Evolutionary conservation across 179 eudicot species (phyloP).

Genomic region (Spinacia oleracea): DNA sequence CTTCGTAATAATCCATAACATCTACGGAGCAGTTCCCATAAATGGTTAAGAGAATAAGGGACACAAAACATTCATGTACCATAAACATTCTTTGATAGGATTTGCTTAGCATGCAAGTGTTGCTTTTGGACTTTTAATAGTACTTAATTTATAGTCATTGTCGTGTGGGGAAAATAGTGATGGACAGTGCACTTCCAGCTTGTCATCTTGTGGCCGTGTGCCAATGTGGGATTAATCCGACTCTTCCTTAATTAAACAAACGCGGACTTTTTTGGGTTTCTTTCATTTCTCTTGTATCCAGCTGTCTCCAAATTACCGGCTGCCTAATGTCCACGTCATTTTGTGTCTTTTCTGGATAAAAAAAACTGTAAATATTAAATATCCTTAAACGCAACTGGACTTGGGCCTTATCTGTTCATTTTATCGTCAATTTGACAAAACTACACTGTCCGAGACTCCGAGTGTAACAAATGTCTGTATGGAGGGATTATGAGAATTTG

Average conservation of each 20-base stretch:
- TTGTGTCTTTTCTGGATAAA: neutral
- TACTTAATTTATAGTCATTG: neutral
- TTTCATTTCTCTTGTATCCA: neutral
- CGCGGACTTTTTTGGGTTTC: neutral
- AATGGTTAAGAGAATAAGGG: neutral
- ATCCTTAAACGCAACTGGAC: no score
- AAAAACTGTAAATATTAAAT: no score
- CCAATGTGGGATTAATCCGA: conserved; percentile 6
- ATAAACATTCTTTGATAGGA: neutral
- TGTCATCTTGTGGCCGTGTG: neutral
- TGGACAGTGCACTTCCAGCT: conserved; percentile 4
- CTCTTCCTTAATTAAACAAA: conserved; percentile 3
- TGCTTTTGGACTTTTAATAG: neutral
- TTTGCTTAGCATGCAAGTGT: conserved; percentile 20
- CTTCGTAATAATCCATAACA: no score
- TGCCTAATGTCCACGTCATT: conserved; percentile 3
- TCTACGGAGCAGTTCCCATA: no score
- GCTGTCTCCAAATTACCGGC: neutral
- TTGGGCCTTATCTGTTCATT: no score
- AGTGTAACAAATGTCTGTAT: no score
- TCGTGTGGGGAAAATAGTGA: neutral
- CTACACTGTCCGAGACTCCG: no score
- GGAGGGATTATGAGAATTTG: no score
- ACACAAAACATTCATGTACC: neutral
- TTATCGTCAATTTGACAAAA: no score